phyloP scores from a whole-genome alignment of 805 yeast species.

The Kazachstania viticola region DNA sequence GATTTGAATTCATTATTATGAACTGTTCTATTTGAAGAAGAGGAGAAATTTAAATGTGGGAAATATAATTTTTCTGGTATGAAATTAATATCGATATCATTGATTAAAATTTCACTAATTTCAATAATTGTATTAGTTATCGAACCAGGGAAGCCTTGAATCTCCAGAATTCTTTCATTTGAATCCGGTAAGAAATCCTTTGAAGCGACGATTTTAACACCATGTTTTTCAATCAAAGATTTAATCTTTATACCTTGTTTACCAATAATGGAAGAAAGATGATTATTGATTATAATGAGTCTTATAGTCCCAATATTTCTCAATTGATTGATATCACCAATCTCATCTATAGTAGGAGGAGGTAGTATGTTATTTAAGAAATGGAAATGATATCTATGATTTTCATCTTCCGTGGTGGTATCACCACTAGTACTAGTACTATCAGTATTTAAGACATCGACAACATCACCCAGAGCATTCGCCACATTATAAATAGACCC shows the following conservation, averaged over 20 bases:
- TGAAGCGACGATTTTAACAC: slow-evolving; percentile 77
- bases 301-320: slow-evolving; percentile 35
- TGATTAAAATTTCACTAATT: slow-evolving; percentile 18
- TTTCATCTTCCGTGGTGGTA: slow-evolving; percentile 11
- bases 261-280: slow-evolving; percentile 84
- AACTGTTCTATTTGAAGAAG: slow-evolving; percentile 2
- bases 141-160: slow-evolving; percentile 65
- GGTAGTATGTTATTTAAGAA: slow-evolving; percentile 25
- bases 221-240: slow-evolving; percentile 44
- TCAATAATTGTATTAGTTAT: slow-evolving; percentile 58
- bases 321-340: slow-evolving; percentile 17
- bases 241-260: slow-evolving; percentile 73
- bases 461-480: slow-evolving; percentile 56
- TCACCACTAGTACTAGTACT: slow-evolving; percentile 9
- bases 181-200: slow-evolving; percentile 73
- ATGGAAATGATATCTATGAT: slow-evolving; percentile 35
- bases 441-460: slow-evolving; percentile 31
- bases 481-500: slow-evolving; percentile 65
- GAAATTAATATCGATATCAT: slow-evolving; percentile 16
- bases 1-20: slow-evolving; percentile 8
- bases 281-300: slow-evolving; percentile 68
- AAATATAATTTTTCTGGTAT: slow-evolving; percentile 37
- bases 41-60: slow-evolving; percentile 39
- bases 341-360: slow-evolving; percentile 20
- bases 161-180: slow-evolving; percentile 75